Percentiles rank a stretch among this genome's conserved stretches.
phyloP scores from a whole-genome alignment of 768 basidiomycete species.

The Podaxis pistillaris region DNA sequence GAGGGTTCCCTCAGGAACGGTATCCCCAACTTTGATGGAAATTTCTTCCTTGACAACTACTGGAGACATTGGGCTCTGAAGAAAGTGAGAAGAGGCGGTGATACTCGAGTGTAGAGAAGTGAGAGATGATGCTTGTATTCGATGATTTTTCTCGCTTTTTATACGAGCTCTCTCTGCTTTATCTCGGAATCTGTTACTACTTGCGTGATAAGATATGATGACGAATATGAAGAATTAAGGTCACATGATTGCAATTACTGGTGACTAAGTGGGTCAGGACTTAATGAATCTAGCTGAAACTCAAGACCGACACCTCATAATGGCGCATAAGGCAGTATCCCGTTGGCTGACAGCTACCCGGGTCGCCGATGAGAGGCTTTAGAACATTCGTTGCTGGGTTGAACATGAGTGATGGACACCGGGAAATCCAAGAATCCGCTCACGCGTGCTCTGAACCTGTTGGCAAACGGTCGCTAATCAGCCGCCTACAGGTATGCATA shows the following conservation, averaged over 20 bases:
- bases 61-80: conserved; percentile 11
- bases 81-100: not conserved
- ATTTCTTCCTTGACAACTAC: conserved; percentile 21
- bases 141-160: not conserved
- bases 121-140: not conserved
- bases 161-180: not conserved
- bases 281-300: too few relatives aligned
- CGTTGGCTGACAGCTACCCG: not conserved
- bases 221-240: not conserved
- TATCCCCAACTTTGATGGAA: conserved; percentile 35
- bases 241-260: not conserved
- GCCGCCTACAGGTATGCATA: not conserved
- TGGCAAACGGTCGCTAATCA: not conserved
- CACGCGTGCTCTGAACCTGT: not conserved
- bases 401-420: not conserved
- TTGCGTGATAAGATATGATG: not conserved
- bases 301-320: not conserved
- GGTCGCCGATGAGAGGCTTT: not conserved
- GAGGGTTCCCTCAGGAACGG: conserved; percentile 38
- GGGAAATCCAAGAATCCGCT: not conserved
- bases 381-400: not conserved
- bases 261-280: not conserved
- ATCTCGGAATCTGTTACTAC: not conserved
- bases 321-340: not conserved
- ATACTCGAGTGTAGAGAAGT: not conserved